These are phyloP conservation scores for Kockiozyma suomiensis DNA, from an alignment of 805 yeast genomes.

Conservation along the genomic window DNA sequence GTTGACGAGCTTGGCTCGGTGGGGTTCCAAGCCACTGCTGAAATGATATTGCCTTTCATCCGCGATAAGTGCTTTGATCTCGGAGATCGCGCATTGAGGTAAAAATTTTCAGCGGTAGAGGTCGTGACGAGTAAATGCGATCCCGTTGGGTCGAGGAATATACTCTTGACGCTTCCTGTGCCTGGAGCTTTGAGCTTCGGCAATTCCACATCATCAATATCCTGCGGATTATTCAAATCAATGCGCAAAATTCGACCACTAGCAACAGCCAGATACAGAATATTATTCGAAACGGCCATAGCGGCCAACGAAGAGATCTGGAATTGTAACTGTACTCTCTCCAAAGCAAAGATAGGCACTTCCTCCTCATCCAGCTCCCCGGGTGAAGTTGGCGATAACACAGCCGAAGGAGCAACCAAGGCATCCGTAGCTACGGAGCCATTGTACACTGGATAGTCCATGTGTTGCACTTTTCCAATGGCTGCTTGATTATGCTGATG, in stretches of 20 bases:
- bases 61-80: conserved; percentile 51
- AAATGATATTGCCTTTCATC: conserved; percentile 51
- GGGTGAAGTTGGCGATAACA: conserved; percentile 4
- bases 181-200: conserved; percentile 37
- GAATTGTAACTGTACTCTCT: conserved; percentile 56
- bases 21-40: conserved; percentile 49
- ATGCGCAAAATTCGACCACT: conserved; percentile 63
- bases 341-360: conserved; percentile 40
- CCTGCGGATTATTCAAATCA: conserved; percentile 65
- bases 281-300: conserved; percentile 59
- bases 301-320: conserved; percentile 51
- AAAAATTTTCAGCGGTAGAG: conserved; percentile 50
- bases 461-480: background rate
- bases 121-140: conserved; percentile 56
- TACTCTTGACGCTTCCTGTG: conserved; percentile 41
- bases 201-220: conserved; percentile 48
- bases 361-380: conserved; percentile 24
- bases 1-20: conserved; percentile 45
- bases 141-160: conserved; percentile 57
- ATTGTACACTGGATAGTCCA: conserved; percentile 20
- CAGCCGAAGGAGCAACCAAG: conserved; percentile 13
- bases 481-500: too few relatives aligned
- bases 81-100: conserved; percentile 48
- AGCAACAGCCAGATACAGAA: conserved; percentile 56
- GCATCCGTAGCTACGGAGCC: background rate